Base-by-base conservation (phyloP, 441 rosid species). In the Hypseocharis bilobata region DNA sequence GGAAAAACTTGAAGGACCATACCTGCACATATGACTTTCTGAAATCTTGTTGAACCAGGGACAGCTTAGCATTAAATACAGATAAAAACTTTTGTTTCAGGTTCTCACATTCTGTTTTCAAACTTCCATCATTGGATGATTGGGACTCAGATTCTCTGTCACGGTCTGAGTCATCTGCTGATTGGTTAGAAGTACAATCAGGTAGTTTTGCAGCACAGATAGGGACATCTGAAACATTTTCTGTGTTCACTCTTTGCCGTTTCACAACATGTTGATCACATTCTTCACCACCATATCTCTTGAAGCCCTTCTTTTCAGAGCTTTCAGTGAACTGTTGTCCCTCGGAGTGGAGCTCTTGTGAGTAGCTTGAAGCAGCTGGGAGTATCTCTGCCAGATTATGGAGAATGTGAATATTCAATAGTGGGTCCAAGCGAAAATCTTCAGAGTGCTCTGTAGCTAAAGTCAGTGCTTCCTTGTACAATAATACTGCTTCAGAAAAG, bases 371-470 rank as follows among this genome's bases (percentile, higher is more conserved):
- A 26, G 75, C 83, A 78, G 51, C 11, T 45, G 82, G 81, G 69
- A 91, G 82, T 72, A 90, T 85, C 79, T 93, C 93, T 55, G 84
- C 79, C 70, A 88, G 88, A 76, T 93, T 93, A 73, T 93, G 97
- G 80, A 82, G 88, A 69, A 93, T 86, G 77, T 91, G 98, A 81
- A 93, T 91, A 76, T 83, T 86, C 83, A 93, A 77, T 67, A 93
- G 76, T 58, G 95, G 93, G 71, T 93, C 98, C 76, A 91, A 78
- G 72, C 92, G 90, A 70, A 93, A 91, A 80, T 93, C 95, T 72
- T 88, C 88, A 3, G 83, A 77, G 60, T 93, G 85, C 66, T 91
- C 92, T 66, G 76, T 77, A 58, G 88, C 79, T 69, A 87, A 70
- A 69, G 73, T 77, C 73, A 93, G 74, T 67, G 96, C 91, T 83